phyloP scores from a whole-genome alignment of 2,329 filamentous ascomycete species.

The Pseudogymnoascus sp. region DNA sequence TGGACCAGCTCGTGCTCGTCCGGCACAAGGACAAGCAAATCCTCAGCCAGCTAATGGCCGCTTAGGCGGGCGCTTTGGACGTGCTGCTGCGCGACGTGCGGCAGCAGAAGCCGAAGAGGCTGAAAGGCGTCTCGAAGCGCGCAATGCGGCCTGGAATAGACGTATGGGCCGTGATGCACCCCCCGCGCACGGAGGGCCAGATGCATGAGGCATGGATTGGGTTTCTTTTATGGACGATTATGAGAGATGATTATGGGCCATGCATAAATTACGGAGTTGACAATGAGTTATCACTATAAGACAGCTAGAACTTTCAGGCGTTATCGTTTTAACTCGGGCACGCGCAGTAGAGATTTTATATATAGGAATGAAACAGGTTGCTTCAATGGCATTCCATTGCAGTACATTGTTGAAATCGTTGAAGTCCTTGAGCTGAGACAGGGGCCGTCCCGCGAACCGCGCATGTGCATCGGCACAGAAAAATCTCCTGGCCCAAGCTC shows the following conservation, averaged over 20 bases:
- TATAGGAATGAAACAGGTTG: not conserved
- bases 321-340: not conserved
- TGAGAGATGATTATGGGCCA: not conserved
- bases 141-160: constrained; percentile 4
- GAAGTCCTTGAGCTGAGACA: not conserved
- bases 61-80: not conserved
- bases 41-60: not conserved
- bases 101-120: constrained; percentile 2
- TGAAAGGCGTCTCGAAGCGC: not conserved
- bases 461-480: not conserved
- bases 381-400: too few species aligned
- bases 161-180: not conserved
- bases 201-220: not conserved
- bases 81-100: not conserved
- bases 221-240: not conserved
- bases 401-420: not conserved
- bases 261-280: not conserved
- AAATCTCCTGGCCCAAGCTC: constrained; percentile 3
- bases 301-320: not conserved
- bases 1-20: constrained; percentile 18
- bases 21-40: not conserved
- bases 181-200: not conserved
- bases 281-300: not conserved
- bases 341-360: not conserved
- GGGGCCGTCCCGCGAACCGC: not conserved